Base-by-base conservation (phyloP, 352 stramenopile species). In the Phytophthora litchii region DNA sequence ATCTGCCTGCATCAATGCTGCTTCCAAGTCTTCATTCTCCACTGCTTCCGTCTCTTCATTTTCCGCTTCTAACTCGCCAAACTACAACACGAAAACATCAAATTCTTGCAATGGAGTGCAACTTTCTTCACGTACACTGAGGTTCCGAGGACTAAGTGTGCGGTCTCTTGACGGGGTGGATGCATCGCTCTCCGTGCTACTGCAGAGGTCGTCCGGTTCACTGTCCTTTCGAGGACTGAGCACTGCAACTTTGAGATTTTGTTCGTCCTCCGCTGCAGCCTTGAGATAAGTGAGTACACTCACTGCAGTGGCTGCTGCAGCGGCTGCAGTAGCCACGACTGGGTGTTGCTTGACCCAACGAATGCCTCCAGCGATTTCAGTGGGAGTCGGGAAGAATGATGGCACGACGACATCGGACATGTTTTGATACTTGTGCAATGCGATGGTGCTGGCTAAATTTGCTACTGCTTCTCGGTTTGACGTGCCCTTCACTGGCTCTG, bases 381-480 rank as follows among this genome's bases (percentile, higher is more conserved):
- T 74, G 25, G 83, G 79, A 43, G 83, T 93, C 27, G 83, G 83
- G 69, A 93, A 93, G 70, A 93, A 93, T 13, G 76, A 89, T 7
- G 83, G 76, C 56, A 70, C 75, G 60, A 64, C 68, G 29, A 89
- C 68, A 55, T 89, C 78, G 14, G 72, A 82, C 81, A 91, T 91
- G 37, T 10, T 54, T 53, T 40, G 19, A 23, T 42, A 12, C 20
- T 46, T 14, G 13, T 12, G 36, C n/a, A 35, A 50, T 50, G 12
- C 12, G 42, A 29, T 47, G 34, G 34, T 40, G 25, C 20, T 32
- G 37, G 17, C 50, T 53, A 65, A 53, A 42, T 49, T 55, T 34
- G 41, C 31, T 34, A 5, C 1, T 19, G 25, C 23, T 19, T 34
- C 29, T 12, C 10, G 29, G 7, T 34, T 34, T 34, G 29, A 34